These are phyloP conservation scores for Chalciporus pseudorubinellus DNA, from an alignment of 768 basidiomycete species.

Conservation along the genomic window DNA sequence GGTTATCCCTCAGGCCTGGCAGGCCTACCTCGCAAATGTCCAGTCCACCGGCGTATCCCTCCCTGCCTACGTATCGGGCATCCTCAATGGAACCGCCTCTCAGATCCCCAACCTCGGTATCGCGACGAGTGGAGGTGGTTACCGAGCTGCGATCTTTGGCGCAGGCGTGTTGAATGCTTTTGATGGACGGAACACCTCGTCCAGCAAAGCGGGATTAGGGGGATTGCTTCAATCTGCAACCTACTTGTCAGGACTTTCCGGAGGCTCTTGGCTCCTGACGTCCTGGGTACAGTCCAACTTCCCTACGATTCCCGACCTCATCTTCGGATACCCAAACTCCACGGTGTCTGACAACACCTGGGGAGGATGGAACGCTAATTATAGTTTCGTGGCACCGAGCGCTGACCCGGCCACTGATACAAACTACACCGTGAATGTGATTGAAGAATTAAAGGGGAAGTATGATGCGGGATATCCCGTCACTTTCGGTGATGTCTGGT, in stretches of 20 bases:
- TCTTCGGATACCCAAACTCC: conserved; percentile 30
- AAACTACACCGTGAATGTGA: conserved; percentile 17
- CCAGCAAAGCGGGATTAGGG: conserved; percentile 41
- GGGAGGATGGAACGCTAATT: conserved; percentile 35
- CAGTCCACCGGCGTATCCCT: conserved; percentile 28
- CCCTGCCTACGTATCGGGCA: conserved; percentile 35
- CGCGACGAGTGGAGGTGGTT: conserved; percentile 56
- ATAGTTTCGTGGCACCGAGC: conserved; percentile 20
- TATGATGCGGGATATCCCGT: conserved; percentile 28
- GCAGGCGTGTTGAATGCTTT: conserved; percentile 50
- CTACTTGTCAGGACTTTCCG: conserved; percentile 53
- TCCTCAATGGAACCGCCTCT: conserved; percentile 22
- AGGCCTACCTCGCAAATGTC: conserved; percentile 38
- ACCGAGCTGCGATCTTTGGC: conserved; percentile 53
- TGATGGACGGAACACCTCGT: conserved; percentile 48
- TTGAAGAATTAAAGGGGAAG: conserved; percentile 31
- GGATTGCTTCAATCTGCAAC: conserved; percentile 53
- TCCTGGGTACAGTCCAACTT: conserved; percentile 43
- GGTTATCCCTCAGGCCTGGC: conserved; percentile 41
- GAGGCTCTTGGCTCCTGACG: conserved; percentile 39
- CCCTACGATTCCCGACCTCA: conserved; percentile 38
- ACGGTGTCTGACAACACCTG: conserved; percentile 21
- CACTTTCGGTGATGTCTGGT: conserved; percentile 32
- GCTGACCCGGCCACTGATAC: conserved; percentile 12
- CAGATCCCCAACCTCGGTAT: conserved; percentile 42